Conservation (phyloP, 1,284 basidiomycete species). For the Irpex sp. region DNA sequence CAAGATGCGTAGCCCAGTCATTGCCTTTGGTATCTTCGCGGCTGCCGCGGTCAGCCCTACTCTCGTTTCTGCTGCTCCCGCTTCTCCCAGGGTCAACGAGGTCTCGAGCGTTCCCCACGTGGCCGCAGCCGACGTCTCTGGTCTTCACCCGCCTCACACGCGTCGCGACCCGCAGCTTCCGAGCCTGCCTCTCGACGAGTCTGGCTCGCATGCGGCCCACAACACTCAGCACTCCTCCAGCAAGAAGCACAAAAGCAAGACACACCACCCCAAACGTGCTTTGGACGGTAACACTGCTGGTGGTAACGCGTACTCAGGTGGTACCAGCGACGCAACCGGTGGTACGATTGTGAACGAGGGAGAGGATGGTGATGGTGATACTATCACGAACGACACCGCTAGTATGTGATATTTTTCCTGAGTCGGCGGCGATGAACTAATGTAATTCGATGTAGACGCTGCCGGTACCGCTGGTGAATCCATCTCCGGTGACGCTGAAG, state of each 20-base stretch:
- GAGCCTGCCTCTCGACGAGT: neutral
- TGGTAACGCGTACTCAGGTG: constrained; percentile 16
- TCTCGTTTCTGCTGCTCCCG: constrained; percentile 9
- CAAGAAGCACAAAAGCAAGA: neutral
- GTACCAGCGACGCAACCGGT: constrained; percentile 14
- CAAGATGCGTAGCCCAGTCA: constrained; percentile 23
- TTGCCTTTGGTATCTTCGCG: constrained; percentile 22
- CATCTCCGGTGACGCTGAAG: constrained; percentile 13
- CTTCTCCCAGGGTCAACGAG: neutral
- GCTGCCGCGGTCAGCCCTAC: constrained; percentile 16
- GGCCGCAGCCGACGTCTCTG: neutral
- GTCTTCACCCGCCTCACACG: neutral
- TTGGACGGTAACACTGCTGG: constrained; percentile 14
- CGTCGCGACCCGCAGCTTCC: neutral
- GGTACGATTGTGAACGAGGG: constrained; percentile 13
- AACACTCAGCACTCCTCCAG: neutral
- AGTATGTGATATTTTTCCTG: constrained; percentile 7
- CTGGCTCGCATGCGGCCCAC: neutral
- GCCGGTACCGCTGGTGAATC: constrained; percentile 12
- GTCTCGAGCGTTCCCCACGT: constrained; percentile 1
- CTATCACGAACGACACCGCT: constrained; percentile 13
- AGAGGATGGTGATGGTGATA: neutral
- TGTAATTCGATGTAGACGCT: constrained; percentile 4
- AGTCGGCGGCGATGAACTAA: neutral
- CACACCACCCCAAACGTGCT: constrained; percentile 6